Evolutionary conservation across 2,329 filamentous ascomycete species (phyloP).

Genomic region (Fusarium poae): DNA sequence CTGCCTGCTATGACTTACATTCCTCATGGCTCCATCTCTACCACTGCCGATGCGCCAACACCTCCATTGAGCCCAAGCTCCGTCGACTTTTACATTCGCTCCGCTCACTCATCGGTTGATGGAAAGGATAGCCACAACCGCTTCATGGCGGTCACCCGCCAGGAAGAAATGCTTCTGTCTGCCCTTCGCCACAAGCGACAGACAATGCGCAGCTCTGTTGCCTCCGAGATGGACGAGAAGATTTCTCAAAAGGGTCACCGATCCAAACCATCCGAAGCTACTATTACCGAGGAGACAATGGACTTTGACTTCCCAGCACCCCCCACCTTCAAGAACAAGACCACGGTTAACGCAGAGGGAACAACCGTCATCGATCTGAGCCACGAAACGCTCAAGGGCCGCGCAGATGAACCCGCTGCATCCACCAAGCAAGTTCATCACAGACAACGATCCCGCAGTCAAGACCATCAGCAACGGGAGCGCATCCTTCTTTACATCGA

Average conservation of each 20-base stretch:
- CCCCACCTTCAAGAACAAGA: constrained; percentile 48
- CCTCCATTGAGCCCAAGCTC: constrained; percentile 66
- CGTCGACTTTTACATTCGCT: constrained; percentile 62
- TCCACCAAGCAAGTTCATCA: constrained; percentile 28
- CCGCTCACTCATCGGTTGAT: constrained; percentile 56
- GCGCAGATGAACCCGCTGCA: not conserved
- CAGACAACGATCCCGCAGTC: constrained; percentile 21
- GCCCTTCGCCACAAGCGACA: constrained; percentile 69
- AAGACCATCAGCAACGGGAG: constrained; percentile 41
- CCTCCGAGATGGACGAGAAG: constrained; percentile 55
- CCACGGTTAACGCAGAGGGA: constrained; percentile 44
- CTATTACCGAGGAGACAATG: constrained; percentile 50
- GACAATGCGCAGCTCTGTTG: constrained; percentile 64
- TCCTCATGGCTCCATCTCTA: constrained; percentile 43
- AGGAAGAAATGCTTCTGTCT: constrained; percentile 70
- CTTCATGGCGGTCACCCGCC: constrained; percentile 69
- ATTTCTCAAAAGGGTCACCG: constrained; percentile 40
- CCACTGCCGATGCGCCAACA: constrained; percentile 59
- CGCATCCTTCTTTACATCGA: constrained; percentile 51
- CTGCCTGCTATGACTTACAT: constrained; percentile 35
- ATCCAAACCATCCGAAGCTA: constrained; percentile 51
- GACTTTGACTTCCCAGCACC: constrained; percentile 55
- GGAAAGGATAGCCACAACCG: constrained; percentile 53
- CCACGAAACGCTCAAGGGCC: constrained; percentile 12
- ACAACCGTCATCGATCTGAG: constrained; percentile 46